Evolutionary conservation across 805 yeast genomes (phyloP).

Genomic region (Saccharomyces eubayanus): DNA sequence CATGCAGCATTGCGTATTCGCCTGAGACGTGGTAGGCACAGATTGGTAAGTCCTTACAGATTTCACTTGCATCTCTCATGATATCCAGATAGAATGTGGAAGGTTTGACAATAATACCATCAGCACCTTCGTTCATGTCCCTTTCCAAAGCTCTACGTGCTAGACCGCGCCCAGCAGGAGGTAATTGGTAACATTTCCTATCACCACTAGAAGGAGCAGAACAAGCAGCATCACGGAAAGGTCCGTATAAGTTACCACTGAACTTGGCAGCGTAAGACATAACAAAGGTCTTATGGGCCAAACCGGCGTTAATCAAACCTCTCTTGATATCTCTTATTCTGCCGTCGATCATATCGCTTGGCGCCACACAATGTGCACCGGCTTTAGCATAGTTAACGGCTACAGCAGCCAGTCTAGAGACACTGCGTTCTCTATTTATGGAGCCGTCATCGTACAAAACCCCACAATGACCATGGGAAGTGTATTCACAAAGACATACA

Average conservation of each 20-base stretch:
- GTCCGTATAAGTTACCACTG: slow-evolving; percentile 86
- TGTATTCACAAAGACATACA: slow-evolving; percentile 93
- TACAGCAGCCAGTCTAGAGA: slow-evolving; percentile 81
- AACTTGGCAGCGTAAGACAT: slow-evolving; percentile 95
- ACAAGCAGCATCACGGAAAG: slow-evolving; percentile 96
- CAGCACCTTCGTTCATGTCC: slow-evolving; percentile 89
- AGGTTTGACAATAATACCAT: slow-evolving; percentile 92
- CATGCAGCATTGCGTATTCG: slow-evolving; percentile 95
- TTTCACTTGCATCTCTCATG: slow-evolving; percentile 75
- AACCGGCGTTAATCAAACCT: slow-evolving; percentile 69
- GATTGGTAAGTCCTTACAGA: slow-evolving; percentile 77
- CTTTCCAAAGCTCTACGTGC: slow-evolving; percentile 86
- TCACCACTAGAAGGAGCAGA: slow-evolving; percentile 86
- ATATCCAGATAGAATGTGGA: slow-evolving; percentile 91
- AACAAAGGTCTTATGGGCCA: slow-evolving; percentile 82
- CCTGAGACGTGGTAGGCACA: slow-evolving; percentile 97
- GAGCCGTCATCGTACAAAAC: slow-evolving; percentile 79
- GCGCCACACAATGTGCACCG: slow-evolving; percentile 93
- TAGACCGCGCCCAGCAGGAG: slow-evolving; percentile 84
- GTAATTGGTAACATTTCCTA: slow-evolving; percentile 86
- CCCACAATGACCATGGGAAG: slow-evolving; percentile 98
- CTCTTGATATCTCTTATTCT: slow-evolving; percentile 79
- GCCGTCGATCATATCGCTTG: slow-evolving; percentile 97
- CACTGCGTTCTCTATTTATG: slow-evolving; percentile 65
- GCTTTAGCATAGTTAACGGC: slow-evolving; percentile 93